Conservation (phyloP, 805 yeast genomes). For the Jamesozyma rosinii region DNA sequence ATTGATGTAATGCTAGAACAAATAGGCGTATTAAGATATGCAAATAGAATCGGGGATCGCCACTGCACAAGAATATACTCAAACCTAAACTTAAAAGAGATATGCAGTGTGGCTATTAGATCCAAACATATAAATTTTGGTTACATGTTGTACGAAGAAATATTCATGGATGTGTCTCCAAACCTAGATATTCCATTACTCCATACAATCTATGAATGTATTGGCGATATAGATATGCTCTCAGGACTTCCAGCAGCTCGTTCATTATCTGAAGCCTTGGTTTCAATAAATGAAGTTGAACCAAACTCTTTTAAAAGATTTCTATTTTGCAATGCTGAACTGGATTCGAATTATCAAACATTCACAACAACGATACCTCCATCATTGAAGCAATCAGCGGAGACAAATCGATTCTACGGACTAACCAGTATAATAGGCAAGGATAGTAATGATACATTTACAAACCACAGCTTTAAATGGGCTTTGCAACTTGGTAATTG, state of each 20-base stretch:
- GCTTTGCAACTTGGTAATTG: constrained; percentile 72
- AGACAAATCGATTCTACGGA: constrained; percentile 48
- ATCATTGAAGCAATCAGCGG: constrained; percentile 33
- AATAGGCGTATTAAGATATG: constrained; percentile 24
- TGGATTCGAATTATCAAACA: constrained; percentile 36
- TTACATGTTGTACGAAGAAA: constrained; percentile 31
- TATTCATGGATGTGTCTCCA: constrained; percentile 5
- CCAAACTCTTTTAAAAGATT: constrained; percentile 35
- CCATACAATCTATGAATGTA: constrained; percentile 37
- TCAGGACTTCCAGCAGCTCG: constrained; percentile 57
- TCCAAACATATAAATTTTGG: constrained; percentile 26
- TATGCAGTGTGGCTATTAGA: constrained; percentile 10
- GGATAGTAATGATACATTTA: constrained; percentile 11
- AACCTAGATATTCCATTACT: constrained; percentile 11
- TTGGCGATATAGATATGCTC: constrained; percentile 56
- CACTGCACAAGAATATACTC: constrained; percentile 15
- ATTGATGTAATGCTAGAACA: constrained; percentile 16
- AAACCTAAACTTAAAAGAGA: constrained; percentile 10
- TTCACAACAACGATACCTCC: constrained; percentile 1
- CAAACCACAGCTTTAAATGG: constrained; percentile 42
- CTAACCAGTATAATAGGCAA: constrained; percentile 39
- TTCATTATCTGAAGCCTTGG: constrained; percentile 43
- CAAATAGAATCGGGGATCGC: constrained; percentile 11
- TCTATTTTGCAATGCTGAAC: constrained; percentile 46
- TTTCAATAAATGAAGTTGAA: constrained; percentile 30